Evolutionary conservation across 2,329 filamentous ascomycete species (phyloP).

Genomic region (Pochonia chlamydosporia): DNA sequence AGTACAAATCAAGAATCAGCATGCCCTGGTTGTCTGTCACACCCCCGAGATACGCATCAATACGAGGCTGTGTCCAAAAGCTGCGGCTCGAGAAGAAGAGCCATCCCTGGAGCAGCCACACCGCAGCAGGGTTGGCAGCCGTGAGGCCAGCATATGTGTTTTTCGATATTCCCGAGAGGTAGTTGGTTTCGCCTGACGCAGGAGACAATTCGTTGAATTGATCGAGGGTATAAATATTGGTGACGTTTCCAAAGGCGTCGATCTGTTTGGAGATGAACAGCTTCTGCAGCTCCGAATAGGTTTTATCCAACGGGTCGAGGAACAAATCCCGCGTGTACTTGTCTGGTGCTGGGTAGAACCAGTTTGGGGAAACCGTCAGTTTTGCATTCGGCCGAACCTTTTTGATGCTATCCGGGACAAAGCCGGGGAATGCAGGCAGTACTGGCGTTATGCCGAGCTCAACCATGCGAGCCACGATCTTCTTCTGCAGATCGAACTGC

Average conservation of each 20-base stretch:
- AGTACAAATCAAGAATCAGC: slow-evolving; percentile 45
- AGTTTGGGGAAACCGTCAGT: slow-evolving; percentile 36
- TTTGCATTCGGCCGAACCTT: slow-evolving; percentile 34
- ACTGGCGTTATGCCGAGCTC: slow-evolving; percentile 48
- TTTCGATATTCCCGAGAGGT: slow-evolving; percentile 23
- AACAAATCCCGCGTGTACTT: slow-evolving; percentile 41
- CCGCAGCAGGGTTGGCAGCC: slow-evolving; percentile 37
- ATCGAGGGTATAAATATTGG: slow-evolving; percentile 43
- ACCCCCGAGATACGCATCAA: slow-evolving; percentile 43
- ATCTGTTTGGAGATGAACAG: slow-evolving; percentile 40
- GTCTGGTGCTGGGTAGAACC: slow-evolving; percentile 23
- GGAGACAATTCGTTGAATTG: slow-evolving; percentile 49
- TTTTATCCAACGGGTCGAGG: slow-evolving; percentile 37
- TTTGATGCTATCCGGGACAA: slow-evolving; percentile 37
- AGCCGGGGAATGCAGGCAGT: slow-evolving; percentile 44
- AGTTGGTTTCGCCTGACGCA: slow-evolving; percentile 35
- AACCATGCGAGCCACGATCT: slow-evolving; percentile 42
- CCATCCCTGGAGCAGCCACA: slow-evolving; percentile 49
- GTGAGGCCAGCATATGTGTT: slow-evolving; percentile 42
- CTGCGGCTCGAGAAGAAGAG: slow-evolving; percentile 38
- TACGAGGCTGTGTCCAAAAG: slow-evolving; percentile 38
- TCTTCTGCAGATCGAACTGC: slow-evolving; percentile 42
- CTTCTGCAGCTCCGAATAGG: slow-evolving; percentile 36
- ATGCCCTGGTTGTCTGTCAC: slow-evolving; percentile 37
- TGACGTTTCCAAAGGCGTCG: slow-evolving; percentile 40